Conservation (phyloP, 495 filamentous ascomycete genomes). For the Talaromyces thailandensis region DNA sequence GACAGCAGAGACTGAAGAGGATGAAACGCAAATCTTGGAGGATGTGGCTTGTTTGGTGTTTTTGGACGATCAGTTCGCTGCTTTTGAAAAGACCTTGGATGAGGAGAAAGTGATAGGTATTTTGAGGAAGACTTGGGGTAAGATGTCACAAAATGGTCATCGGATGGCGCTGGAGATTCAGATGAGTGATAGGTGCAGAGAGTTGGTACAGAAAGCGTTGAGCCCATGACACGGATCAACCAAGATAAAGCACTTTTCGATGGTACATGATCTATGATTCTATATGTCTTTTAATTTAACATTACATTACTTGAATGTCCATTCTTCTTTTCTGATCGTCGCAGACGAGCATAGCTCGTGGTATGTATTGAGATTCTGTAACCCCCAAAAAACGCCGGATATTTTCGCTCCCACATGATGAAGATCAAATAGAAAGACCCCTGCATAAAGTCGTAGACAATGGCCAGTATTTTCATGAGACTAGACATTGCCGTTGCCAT, state of each 20-base stretch:
- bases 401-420: background rate
- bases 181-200: constrained; percentile 48
- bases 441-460: background rate
- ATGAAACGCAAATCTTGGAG: constrained; percentile 64
- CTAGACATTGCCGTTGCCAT: constrained; percentile 12
- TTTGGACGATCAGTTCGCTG: constrained; percentile 73
- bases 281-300: background rate
- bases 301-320: background rate
- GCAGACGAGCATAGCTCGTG: background rate
- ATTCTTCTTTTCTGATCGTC: background rate
- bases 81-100: constrained; percentile 54
- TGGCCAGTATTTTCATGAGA: background rate
- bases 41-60: constrained; percentile 84
- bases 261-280: background rate
- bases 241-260: background rate
- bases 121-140: constrained; percentile 73
- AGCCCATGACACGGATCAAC: constrained; percentile 4
- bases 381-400: background rate
- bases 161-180: constrained; percentile 58
- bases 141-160: constrained; percentile 63
- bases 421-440: background rate
- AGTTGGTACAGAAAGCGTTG: constrained; percentile 57
- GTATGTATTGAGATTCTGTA: background rate
- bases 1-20: constrained; percentile 42
- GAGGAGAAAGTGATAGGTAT: constrained; percentile 70